Evolutionary conservation across 495 filamentous ascomycete genomes (phyloP).

Genomic region (Chaetomium fimeti): DNA sequence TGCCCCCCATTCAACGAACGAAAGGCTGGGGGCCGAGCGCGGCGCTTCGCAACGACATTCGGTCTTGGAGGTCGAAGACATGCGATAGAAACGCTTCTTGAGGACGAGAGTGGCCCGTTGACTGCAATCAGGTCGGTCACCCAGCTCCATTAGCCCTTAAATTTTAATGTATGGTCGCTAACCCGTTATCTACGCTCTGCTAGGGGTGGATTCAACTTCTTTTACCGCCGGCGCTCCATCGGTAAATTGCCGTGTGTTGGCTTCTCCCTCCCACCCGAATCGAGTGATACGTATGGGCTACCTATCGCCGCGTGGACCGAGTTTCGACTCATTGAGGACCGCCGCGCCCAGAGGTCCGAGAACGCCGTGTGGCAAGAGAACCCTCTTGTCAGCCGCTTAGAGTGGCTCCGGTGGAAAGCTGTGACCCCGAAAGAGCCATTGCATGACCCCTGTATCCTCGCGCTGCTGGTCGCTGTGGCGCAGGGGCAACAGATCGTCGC

Average conservation of each 20-base stretch:
- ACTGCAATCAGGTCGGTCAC: no score
- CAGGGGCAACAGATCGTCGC: background rate
- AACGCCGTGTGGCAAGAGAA: background rate
- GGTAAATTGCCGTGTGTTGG: background rate
- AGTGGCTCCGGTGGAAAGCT: background rate
- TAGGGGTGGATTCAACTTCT: background rate
- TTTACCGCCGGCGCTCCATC: background rate
- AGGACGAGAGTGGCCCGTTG: no score
- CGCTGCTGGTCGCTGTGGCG: background rate
- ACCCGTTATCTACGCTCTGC: background rate
- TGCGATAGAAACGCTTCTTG: no score
- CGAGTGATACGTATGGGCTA: no score
- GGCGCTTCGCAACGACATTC: no score
- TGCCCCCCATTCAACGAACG: background rate
- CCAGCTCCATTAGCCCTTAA: no score
- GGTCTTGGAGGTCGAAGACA: no score
- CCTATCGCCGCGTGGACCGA: constrained; percentile 1
- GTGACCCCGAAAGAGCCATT: background rate
- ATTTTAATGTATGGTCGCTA: background rate
- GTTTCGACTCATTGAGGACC: background rate
- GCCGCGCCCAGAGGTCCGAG: background rate
- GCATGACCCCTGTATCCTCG: background rate
- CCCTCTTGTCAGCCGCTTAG: background rate
- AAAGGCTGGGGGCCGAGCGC: background rate
- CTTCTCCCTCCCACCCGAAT: background rate